Percentiles rank a stretch among this genome's conserved stretches.
phyloP scores from a whole-genome alignment of 108 stramenopile species.

The Pseudonitzschia multistriata region DNA sequence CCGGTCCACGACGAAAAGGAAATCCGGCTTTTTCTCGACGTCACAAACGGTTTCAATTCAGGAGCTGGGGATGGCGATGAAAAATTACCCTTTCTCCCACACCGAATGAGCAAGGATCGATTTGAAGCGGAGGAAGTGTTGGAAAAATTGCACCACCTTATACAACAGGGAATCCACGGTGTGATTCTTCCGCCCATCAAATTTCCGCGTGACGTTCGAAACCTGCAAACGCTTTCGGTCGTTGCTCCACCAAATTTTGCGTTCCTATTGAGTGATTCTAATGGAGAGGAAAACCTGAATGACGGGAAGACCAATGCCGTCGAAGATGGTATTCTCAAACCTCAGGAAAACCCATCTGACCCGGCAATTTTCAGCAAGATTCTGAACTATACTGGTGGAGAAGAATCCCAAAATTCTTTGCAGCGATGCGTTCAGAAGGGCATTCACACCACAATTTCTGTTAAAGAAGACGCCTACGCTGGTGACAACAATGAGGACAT shows the following conservation, averaged over 20 bases:
- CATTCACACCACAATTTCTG: slow-evolving; percentile 3
- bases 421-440: background rate
- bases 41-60: background rate
- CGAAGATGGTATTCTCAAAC: background rate
- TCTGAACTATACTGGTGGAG: background rate
- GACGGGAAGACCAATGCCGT: background rate
- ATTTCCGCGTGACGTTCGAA: slow-evolving; percentile 33
- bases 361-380: background rate
- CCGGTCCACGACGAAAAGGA: slow-evolving; percentile 51
- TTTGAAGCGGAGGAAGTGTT: slow-evolving; percentile 26
- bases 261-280: background rate
- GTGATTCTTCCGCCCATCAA: slow-evolving; percentile 22
- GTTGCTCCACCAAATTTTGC: slow-evolving; percentile 23
- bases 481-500: background rate
- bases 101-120: slow-evolving; percentile 27
- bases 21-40: slow-evolving; percentile 35
- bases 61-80: slow-evolving; percentile 1
- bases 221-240: slow-evolving; percentile 18
- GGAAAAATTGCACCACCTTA: slow-evolving; percentile 18
- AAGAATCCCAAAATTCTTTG: background rate
- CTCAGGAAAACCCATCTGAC: background rate
- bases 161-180: slow-evolving; percentile 20
- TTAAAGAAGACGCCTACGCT: background rate
- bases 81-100: slow-evolving; percentile 17
- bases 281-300: background rate